Base-by-base conservation (phyloP, 129 eudicot species). In the Chrysanthemum seticuspe region DNA sequence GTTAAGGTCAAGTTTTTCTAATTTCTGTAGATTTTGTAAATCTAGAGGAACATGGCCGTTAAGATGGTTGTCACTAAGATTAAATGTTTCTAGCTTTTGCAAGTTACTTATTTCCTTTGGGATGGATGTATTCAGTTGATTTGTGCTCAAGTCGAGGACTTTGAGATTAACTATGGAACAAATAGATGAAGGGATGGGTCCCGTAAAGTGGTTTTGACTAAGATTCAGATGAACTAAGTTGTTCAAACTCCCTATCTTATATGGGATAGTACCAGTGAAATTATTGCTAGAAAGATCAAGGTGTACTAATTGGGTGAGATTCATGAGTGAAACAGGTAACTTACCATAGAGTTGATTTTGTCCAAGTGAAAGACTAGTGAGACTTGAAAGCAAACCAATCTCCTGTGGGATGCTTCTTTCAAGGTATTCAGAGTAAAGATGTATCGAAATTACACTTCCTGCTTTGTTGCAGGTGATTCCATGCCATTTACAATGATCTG, bases 221-320 rank as follows among this genome's bases (percentile, higher is more conserved):
- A 76, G 80, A 69, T 67, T 51, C 27, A 16, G 56, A 13, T 6
- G n/a, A 13, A 14, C 61, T 51, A 68, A 68, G 10, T 27, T 68
- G 47, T 51, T 54, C 29, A 70, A 18, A 29, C 45, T 31, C 10
- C 29, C 52, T 29, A 70, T 70, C n/a, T 54, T 62, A 34, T 52
- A 70, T 5, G 80, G 80, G 8, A 67, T 3, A 19, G 44, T 44
- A 63, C 74, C 74, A 25, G 7, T 67, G 15, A 76, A 45, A 25
- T 12, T n/a, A 23, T 76, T 76, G 27, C 34, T 6, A 23, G 56
- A 67, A 15, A 76, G 74, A 13, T 76, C 74, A 14, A 76, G 68
- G 6, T 45, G 29, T 19, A 21, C 15, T 60, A 76, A 76, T 57
- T 18, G 57, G 14, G 69, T 58, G 62, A 76, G 69, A 60, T 58